Evolutionary conservation across 2,329 filamentous ascomycete genomes (phyloP), one percentile per base, ranked within the genome.

Genomic region (Fusarium cicatricum): DNA sequence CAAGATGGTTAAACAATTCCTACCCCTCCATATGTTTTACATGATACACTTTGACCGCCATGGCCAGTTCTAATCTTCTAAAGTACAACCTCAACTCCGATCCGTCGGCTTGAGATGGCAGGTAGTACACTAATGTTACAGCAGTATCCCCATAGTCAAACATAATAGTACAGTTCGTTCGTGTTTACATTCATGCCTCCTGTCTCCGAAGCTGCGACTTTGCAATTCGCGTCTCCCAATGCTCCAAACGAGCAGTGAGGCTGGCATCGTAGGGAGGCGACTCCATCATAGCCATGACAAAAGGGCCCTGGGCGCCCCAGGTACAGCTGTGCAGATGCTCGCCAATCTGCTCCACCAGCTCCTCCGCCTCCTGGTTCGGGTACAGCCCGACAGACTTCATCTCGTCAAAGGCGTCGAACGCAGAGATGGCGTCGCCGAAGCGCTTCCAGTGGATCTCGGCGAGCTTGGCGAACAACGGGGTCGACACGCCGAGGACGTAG

Each of bases 401-500:
- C 74, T 91, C 88, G 36, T 82, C 77, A 5, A 91, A 74, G 2
- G 89, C 70, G 4, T 79, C 75, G 43, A 86, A 73, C 19, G 89
- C 82, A 1, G 78, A 78, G 4, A 68, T 60, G 2, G 85, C 77
- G 65, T 91, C 85, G 17, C 84, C 80, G 59, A 85, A 83, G 11
- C 84, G 82, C 29, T 76, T 72, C 85, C 88, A 91, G 50, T 85
- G 78, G 17, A 88, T 80, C 12, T 78, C 73, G 19, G 91, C 78
- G 29, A 92, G 80, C 42, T 85, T 79, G 68, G 89, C 87, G 77
- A 90, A 93, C 36, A 93, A 84, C 0, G 82, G 77, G 0, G 89
- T 89, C 15, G 86, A 87, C 6, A 85, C 87, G 41, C 89, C 90
- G 1, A 94, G 81, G 7, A 91, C 86, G 67, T 89, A 91, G 0